phyloP scores from a whole-genome alignment of 352 stramenopile genomes.

The Phytophthora nicotianae region DNA sequence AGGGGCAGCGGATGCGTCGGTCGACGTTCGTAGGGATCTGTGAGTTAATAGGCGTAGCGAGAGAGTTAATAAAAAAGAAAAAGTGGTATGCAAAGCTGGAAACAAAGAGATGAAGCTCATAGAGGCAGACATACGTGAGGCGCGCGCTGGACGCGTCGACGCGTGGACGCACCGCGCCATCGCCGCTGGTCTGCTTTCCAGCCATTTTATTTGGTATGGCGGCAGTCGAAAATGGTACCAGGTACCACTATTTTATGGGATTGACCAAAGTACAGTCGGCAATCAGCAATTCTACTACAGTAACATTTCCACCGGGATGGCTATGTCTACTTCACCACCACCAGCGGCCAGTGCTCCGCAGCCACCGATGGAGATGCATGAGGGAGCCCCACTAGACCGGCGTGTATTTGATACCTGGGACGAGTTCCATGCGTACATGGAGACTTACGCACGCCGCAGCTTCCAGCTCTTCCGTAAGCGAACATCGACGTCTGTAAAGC shows the following conservation, averaged over 20 bases:
- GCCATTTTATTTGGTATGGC: slow-evolving; percentile 32
- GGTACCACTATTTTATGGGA: slow-evolving; percentile 11
- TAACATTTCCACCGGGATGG: neutral
- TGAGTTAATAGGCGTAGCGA: slow-evolving; percentile 2
- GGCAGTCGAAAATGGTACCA: slow-evolving; percentile 7
- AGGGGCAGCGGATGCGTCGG: slow-evolving; percentile 35
- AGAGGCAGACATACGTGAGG: slow-evolving; percentile 53
- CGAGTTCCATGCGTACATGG: slow-evolving; percentile 38
- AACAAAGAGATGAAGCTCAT: neutral
- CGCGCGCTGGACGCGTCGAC: slow-evolving; percentile 72
- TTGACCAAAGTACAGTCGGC: neutral
- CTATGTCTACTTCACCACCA: neutral
- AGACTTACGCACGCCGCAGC: slow-evolving; percentile 30
- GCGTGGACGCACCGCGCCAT: slow-evolving; percentile 61
- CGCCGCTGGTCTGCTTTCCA: slow-evolving; percentile 41
- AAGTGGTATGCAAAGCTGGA: neutral
- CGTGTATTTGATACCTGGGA: slow-evolving; percentile 41
- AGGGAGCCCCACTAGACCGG: slow-evolving; percentile 21
- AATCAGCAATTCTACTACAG: too few species aligned
- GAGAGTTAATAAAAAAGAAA: neutral
- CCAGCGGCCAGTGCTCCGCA: neutral
- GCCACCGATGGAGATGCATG: slow-evolving; percentile 16
- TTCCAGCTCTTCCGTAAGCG: slow-evolving; percentile 49
- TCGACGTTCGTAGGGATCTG: slow-evolving; percentile 65
- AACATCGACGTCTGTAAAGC: slow-evolving; percentile 43